phyloP scores from a whole-genome alignment of 768 basidiomycete species.

The Tylopilus felleus region DNA sequence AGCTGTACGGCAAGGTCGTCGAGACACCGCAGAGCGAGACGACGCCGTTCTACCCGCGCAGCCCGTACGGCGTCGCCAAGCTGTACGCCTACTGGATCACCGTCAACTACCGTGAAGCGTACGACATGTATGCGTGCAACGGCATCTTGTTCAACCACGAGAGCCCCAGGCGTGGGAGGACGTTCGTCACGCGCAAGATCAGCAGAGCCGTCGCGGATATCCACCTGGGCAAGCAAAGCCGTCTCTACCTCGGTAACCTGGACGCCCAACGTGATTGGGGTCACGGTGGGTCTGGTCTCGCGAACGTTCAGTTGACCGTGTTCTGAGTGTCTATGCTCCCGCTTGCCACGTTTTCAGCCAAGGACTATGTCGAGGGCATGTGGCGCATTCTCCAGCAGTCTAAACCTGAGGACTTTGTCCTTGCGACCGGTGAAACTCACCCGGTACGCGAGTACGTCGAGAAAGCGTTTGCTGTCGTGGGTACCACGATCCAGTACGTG shows the following conservation, averaged over 20 bases:
- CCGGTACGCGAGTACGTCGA: conserved; percentile 91
- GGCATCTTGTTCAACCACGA: conserved; percentile 99
- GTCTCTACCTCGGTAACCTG: conserved; percentile 91
- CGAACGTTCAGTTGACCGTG: not conserved
- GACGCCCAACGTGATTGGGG: conserved; percentile 98
- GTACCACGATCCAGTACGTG: conserved; percentile 60
- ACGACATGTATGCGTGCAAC: conserved; percentile 95
- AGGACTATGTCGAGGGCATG: conserved; percentile 96
- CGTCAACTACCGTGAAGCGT: conserved; percentile 91
- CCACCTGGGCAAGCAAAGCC: conserved; percentile 79
- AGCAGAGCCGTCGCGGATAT: conserved; percentile 92
- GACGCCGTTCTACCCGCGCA: conserved; percentile 98
- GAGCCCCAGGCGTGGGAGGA: conserved; percentile 89
- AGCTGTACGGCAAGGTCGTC: conserved; percentile 95
- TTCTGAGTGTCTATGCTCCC: conserved; percentile 5
- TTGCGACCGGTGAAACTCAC: conserved; percentile 96
- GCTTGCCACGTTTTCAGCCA: conserved; percentile 42
- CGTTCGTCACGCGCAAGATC: conserved; percentile 96
- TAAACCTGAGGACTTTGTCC: conserved; percentile 82
- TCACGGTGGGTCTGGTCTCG: conserved; percentile 58
- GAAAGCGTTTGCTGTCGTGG: conserved; percentile 73
- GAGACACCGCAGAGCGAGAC: conserved; percentile 95
- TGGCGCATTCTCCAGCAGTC: conserved; percentile 95
- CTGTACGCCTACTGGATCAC: conserved; percentile 90
- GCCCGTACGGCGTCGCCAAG: conserved; percentile 95